Evolutionary conservation across 2,329 filamentous ascomycete genomes (phyloP).

Genomic region (Fusarium sp.): DNA sequence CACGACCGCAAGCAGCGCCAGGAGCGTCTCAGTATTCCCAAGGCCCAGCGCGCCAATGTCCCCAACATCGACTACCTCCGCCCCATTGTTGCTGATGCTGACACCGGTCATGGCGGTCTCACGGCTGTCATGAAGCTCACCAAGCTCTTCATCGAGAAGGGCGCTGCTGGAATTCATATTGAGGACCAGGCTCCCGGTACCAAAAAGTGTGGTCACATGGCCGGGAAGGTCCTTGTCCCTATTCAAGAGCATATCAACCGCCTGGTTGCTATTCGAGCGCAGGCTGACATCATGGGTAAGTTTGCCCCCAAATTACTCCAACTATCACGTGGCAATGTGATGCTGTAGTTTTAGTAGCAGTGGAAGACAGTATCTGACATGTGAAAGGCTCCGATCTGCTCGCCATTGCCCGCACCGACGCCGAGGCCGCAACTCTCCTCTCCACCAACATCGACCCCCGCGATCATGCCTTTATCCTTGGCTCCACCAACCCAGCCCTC

Average conservation of each 20-base stretch:
- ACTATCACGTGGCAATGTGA: constrained; percentile 30
- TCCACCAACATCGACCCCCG: constrained; percentile 95
- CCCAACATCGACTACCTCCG: constrained; percentile 92
- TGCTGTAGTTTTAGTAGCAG: too few species aligned
- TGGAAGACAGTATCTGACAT: constrained; percentile 26
- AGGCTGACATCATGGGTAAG: constrained; percentile 96
- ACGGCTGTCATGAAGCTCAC: constrained; percentile 99
- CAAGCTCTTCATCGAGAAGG: constrained; percentile 96
- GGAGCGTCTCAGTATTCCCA: constrained; percentile 82
- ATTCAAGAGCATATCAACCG: constrained; percentile 99
- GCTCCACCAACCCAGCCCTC: constrained; percentile 84
- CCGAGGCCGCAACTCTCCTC: constrained; percentile 96
- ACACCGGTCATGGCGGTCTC: constrained; percentile 95
- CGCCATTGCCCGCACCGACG: constrained; percentile 92
- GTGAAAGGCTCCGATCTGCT: constrained; percentile 79
- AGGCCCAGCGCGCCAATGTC: constrained; percentile 74
- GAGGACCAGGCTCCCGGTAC: constrained; percentile 98
- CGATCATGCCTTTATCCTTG: constrained; percentile 93
- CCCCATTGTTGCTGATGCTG: constrained; percentile 95
- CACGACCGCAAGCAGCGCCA: constrained; percentile 99
- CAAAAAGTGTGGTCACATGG: constrained; percentile 99
- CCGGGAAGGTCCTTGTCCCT: constrained; percentile 95
- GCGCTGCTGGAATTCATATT: constrained; percentile 97
- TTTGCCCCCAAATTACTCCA: constrained; percentile 13
- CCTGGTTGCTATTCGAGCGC: constrained; percentile 92